Conservation (phyloP, 768 basidiomycete species). For the Boletus tylopilopsis region DNA sequence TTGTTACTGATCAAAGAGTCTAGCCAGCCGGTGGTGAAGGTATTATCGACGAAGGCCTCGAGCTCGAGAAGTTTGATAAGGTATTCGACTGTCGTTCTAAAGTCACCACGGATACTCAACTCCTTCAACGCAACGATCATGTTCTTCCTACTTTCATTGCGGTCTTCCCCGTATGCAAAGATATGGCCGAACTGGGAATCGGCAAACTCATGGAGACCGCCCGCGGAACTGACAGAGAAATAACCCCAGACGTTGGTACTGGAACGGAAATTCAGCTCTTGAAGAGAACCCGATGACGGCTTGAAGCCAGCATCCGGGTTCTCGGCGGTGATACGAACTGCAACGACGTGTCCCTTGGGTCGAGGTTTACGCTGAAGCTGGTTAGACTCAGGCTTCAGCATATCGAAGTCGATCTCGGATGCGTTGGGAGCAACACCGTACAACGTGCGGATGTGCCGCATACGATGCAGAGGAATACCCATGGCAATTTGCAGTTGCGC, state of each 20-base stretch:
- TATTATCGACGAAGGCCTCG: constrained; percentile 95
- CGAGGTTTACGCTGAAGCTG: constrained; percentile 90
- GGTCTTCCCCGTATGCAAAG: constrained; percentile 97
- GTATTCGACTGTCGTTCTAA: constrained; percentile 98
- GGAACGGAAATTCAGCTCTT: constrained; percentile 99
- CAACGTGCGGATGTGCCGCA: constrained; percentile 91
- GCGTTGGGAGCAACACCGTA: constrained; percentile 93
- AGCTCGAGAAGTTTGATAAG: constrained; percentile 96
- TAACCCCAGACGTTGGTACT: constrained; percentile 99
- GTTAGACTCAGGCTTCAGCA: constrained; percentile 82
- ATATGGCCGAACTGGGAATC: constrained; percentile 99
- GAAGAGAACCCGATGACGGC: constrained; percentile 93
- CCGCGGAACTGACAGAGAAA: constrained; percentile 94
- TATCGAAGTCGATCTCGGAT: constrained; percentile 96
- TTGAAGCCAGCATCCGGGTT: constrained; percentile 99
- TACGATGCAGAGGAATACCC: constrained; percentile 95
- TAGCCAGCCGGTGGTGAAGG: constrained; percentile 97
- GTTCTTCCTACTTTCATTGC: constrained; percentile 92
- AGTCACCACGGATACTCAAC: constrained; percentile 97
- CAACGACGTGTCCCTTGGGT: constrained; percentile 98
- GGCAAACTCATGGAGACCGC: constrained; percentile 97
- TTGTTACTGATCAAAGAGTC: constrained; percentile 96
- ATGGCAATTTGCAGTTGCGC: constrained; percentile 97
- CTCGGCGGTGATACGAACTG: constrained; percentile 98
- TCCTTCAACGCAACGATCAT: constrained; percentile 99